Evolutionary conservation across 2,329 filamentous ascomycete genomes (phyloP), one percentile per base, ranked within the genome.

Genomic region (Cladosporium phlei): DNA sequence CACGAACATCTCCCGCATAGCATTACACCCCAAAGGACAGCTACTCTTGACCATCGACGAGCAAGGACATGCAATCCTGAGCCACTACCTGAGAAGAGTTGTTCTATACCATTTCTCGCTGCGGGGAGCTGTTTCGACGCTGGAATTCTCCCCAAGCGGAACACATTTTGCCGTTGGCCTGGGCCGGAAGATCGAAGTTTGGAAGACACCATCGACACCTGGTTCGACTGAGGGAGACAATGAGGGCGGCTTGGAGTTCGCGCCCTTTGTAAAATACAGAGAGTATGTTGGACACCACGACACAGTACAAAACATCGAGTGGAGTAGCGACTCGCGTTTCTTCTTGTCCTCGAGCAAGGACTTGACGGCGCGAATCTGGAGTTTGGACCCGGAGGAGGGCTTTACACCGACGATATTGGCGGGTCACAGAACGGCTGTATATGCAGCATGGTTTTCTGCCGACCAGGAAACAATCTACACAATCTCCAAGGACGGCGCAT

Each of bases 381-480:
- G 90, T 64, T 71, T 96, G 55, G 79, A 94, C 56, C 77, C 83
- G 1, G 88, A 95, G 60, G 86, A 91, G 51, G 87, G 85, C 2
- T 97, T 97, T 67, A 80, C 82, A 39, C 89, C 91, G 1, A 98
- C 93, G 1, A 88, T 90, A 12, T 71, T 98, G 52, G 85, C 88
- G 3, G 93, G 93, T 1, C 94, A 98, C 68, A 83, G 89, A 64
- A 89, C 96, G 66, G 84, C 80, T 12, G 86, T 98, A 3, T 77
- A 94, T 46, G 88, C 85, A n/a, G 90, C 90, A n/a, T 98, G 89
- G 82, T 98, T 98, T 64, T 94, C 90, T 1, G 83, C 85, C 52
- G 83, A 95, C 57, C 93, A 98, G 64, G 94, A 98, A 69, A 88
- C 81, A 33, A 95, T 98, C 45, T 98, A 93, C 65, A 97, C 93